These are phyloP conservation scores for Stenocarpella maydis DNA, from an alignment of 2,329 filamentous ascomycete genomes.

Conservation along the genomic window DNA sequence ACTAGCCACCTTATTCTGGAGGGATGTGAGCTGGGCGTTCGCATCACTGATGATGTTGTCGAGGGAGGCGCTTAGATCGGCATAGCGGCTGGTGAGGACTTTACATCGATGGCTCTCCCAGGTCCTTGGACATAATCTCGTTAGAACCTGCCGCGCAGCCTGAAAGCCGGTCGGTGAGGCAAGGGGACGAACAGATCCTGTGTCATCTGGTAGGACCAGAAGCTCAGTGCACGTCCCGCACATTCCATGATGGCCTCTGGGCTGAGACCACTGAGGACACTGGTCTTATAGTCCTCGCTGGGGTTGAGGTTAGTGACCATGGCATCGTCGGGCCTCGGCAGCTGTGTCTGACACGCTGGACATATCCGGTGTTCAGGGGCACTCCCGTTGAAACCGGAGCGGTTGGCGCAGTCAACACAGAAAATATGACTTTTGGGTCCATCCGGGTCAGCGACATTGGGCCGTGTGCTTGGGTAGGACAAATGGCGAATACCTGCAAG, in stretches of 20 bases:
- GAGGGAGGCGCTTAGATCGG: conserved; percentile 68
- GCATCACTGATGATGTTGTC: conserved; percentile 79
- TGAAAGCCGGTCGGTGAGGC: conserved; percentile 37
- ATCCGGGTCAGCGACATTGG: neutral
- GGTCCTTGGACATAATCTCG: conserved; percentile 55
- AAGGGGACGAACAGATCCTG: conserved; percentile 76
- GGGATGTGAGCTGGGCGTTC: conserved; percentile 72
- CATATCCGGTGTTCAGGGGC: conserved; percentile 65
- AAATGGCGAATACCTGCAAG: conserved; percentile 71
- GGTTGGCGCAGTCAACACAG: conserved; percentile 77
- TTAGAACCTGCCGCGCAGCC: conserved; percentile 28
- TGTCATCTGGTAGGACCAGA: conserved; percentile 86
- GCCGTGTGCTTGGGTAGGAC: conserved; percentile 30
- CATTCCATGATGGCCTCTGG: conserved; percentile 88
- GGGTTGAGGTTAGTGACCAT: conserved; percentile 77
- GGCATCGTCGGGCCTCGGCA: conserved; percentile 78
- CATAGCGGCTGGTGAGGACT: conserved; percentile 76
- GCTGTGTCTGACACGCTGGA: conserved; percentile 76
- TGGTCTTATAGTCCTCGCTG: conserved; percentile 89
- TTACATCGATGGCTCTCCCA: conserved; percentile 82
- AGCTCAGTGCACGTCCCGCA: conserved; percentile 78
- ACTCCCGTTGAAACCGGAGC: conserved; percentile 66
- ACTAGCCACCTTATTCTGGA: conserved; percentile 74
- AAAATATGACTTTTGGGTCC: conserved; percentile 75
- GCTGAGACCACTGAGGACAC: conserved; percentile 81